Evolutionary conservation across 805 yeast species (phyloP).

Genomic region (Starmera pachycereana): DNA sequence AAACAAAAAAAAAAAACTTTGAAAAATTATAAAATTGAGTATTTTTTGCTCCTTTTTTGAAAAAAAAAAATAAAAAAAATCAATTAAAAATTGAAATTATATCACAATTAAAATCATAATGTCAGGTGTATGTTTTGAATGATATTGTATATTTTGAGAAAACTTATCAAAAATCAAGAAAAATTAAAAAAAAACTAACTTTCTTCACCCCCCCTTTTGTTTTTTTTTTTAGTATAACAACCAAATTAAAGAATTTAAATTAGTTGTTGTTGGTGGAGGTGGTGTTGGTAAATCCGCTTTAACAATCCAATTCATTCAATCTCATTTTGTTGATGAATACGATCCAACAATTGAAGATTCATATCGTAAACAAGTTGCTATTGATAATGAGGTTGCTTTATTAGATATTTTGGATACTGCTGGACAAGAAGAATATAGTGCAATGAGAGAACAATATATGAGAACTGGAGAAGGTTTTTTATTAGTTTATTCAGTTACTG

Average conservation of each 20-base stretch:
- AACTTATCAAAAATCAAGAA: no score
- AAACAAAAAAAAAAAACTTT: no score
- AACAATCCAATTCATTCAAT: slow-evolving; percentile 89
- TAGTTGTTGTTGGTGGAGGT: slow-evolving; percentile 97
- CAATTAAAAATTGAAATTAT: not conserved
- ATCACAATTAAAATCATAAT: not conserved
- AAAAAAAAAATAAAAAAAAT: not conserved
- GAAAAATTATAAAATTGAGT: no score
- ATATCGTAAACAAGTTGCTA: slow-evolving; percentile 76
- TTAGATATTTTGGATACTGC: slow-evolving; percentile 94
- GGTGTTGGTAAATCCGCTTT: slow-evolving; percentile 97
- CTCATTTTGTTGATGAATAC: slow-evolving; percentile 93
- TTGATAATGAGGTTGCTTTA: slow-evolving; percentile 69
- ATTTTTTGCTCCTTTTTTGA: no score
- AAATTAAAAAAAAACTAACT: not conserved
- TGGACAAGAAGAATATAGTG: slow-evolving; percentile 94
- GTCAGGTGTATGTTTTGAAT: not conserved
- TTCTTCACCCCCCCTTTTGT: not conserved
- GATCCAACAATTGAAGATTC: slow-evolving; percentile 97
- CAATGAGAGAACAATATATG: slow-evolving; percentile 92
- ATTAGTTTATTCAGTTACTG: slow-evolving; percentile 80
- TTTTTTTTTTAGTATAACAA: slow-evolving; percentile 8
- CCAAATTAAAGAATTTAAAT: slow-evolving; percentile 65
- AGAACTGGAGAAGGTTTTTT: slow-evolving; percentile 92
- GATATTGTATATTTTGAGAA: no score